Evolutionary conservation across 1,284 basidiomycete species (phyloP).

Genomic region (Gymnopus androsaceus): DNA sequence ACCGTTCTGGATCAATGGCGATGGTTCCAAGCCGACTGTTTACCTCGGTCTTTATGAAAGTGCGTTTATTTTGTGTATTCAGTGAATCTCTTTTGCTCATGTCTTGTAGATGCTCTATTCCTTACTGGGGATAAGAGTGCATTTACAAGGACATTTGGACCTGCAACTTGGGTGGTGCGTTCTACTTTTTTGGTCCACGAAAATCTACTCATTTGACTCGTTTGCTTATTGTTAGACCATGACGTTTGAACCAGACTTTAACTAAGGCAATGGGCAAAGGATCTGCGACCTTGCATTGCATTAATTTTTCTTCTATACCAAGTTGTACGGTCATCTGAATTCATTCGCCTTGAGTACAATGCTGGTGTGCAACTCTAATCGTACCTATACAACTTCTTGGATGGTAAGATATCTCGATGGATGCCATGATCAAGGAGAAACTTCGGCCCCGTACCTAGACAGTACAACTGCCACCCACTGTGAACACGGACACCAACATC

Average conservation of each 20-base stretch:
- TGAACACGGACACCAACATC: too few relatives aligned
- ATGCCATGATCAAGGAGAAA: too few relatives aligned
- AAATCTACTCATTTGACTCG: neutral
- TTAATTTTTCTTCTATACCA: too few relatives aligned
- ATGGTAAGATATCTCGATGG: too few relatives aligned
- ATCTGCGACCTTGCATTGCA: neutral
- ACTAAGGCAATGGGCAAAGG: too few relatives aligned
- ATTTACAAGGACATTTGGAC: neutral
- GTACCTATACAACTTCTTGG: too few relatives aligned
- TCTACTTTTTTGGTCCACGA: neutral
- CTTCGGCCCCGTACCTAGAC: too few relatives aligned
- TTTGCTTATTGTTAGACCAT: neutral
- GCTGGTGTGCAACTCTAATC: too few relatives aligned
- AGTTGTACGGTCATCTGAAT: too few relatives aligned
- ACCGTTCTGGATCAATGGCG: constrained; percentile 1
- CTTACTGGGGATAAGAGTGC: neutral
- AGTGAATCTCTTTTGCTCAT: neutral
- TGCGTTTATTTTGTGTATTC: neutral
- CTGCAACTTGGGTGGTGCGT: constrained; percentile 1
- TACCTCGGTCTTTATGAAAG: neutral
- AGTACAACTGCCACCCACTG: too few relatives aligned
- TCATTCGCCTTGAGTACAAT: too few relatives aligned
- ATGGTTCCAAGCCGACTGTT: neutral
- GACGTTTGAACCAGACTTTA: neutral
- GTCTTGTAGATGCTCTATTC: neutral